Percentiles rank a stretch among this genome's conserved stretches.
Conservation (phyloP, 2,329 filamentous ascomycete species). For the Paecilomyces formosus region DNA sequence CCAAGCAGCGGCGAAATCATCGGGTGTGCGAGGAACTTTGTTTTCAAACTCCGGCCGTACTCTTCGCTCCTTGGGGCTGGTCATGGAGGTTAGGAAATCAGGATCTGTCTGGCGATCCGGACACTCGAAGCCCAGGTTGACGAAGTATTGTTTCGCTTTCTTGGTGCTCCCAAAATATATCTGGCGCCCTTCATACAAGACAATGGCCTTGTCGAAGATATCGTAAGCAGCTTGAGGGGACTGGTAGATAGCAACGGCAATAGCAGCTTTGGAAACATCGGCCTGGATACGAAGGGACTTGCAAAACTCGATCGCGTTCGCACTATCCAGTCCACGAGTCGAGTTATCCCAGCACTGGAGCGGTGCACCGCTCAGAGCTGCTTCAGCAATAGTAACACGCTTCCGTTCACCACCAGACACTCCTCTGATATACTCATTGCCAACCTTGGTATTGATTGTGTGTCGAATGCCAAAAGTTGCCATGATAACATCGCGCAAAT, state of each 20-base stretch:
- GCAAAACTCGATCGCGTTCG: conserved; percentile 52
- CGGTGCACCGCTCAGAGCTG: conserved; percentile 39
- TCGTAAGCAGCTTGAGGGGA: conserved; percentile 43
- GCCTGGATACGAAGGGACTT: conserved; percentile 44
- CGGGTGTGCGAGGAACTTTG: conserved; percentile 58
- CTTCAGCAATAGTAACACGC: conserved; percentile 55
- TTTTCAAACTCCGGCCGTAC: conserved; percentile 54
- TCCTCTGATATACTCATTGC: conserved; percentile 53
- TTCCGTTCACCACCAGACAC: conserved; percentile 56
- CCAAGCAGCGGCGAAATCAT: conserved; percentile 58
- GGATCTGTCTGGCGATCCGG: conserved; percentile 62
- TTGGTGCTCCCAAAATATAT: conserved; percentile 65
- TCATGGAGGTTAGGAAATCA: conserved; percentile 65
- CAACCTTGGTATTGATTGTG: conserved; percentile 43
- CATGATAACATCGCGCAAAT: conserved; percentile 41
- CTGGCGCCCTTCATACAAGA: conserved; percentile 68
- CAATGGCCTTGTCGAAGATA: conserved; percentile 63
- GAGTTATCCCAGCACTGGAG: conserved; percentile 44
- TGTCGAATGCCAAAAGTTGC: conserved; percentile 41
- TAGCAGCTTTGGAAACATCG: conserved; percentile 42
- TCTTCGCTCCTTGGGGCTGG: conserved; percentile 55
- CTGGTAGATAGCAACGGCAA: conserved; percentile 51
- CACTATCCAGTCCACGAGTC: conserved; percentile 45
- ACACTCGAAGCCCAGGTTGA: conserved; percentile 62
- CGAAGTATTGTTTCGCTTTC: conserved; percentile 59